Base-by-base conservation (phyloP, 768 basidiomycete species). In the Rossbeevera mucosa region DNA sequence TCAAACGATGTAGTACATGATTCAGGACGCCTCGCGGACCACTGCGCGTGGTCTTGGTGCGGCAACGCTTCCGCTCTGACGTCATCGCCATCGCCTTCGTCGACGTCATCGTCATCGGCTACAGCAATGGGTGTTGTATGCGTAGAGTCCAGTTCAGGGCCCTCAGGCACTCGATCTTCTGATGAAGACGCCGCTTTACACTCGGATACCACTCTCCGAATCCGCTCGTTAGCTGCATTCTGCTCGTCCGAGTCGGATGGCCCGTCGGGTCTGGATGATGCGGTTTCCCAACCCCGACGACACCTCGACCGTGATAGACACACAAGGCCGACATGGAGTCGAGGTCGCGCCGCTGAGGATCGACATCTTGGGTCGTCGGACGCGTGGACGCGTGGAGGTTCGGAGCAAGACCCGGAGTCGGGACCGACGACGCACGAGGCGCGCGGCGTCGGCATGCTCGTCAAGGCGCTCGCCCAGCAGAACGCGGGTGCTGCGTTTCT, bases 391-490 rank as follows among this genome's bases (percentile, higher is more conserved):
- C n/a, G 38, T 26, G 28, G 48, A n/a, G 33, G n/a, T 18, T 36
- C 33, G 9, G n/a, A 36, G 2, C n/a, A 36, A 36, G 33, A 36
- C 33, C 22, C 40, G 21, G 40, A 42, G 18, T 42, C 21, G 7
- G 40, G 21, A 21, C 13, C 40, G 40, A 21, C 21, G 40, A 42
- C 7, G 18, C 44, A 61, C 50, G 54, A 61, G 42, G 60, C 54
- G 16, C 56, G 7, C 20, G 61, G 61, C 2, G 43, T 55, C 7
- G 55, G 58, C 0, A 30, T 53, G 31, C 31, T 63, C 38, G 13
- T 63, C 52, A 63, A 63, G 33, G 58, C 61, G 7, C 47, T 62
- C 1, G 56, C 22, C 4, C 60, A 61, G 41, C 60, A 58, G 38
- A 48, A 53, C 11, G 46, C 47, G 2, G 47, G 55, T 12, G 50